Evolutionary conservation across 2,329 filamentous ascomycete species (phyloP), one percentile per base, ranked within the genome.

Genomic region (Parasarocladium wereldwijsianum): DNA sequence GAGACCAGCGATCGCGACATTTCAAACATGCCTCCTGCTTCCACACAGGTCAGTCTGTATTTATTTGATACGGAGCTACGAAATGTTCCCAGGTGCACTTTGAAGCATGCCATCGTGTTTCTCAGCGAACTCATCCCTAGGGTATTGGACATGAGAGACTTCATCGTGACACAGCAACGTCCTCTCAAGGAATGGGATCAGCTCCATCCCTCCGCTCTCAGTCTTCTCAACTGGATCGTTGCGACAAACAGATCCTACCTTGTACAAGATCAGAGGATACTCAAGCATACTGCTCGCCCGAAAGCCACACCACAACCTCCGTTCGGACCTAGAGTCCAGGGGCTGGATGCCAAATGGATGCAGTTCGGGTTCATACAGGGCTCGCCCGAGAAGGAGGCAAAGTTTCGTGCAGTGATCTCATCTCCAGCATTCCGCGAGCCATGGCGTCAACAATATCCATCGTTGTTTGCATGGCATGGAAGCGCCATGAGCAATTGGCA

Each of bases 281-380:
- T n/a, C 13, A 21, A 8, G 3, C 13, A 9, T 4, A 7, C n/a
- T n/a, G n/a, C n/a, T n/a, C n/a, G n/a, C n/a, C n/a, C 23, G 7
- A 13, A 7, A 7, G 12, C 23, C 7, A 24, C 23, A 24, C 6
- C 23, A 24, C 9, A 13, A 9, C 23, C 23, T 13, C 23, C 23
- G 8, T 8, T 24, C 36, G 10, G 30, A 36, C n/a, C 14, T 13
- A 62, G 60, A 8, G 64, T 90, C 3, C 57, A 56, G 15, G 76
- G 76, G 1, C 72, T 87, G 56, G 43, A 60, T 0, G 59, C 53
- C 4, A 31, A 27, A 3, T 87, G 75, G 64, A 60, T 82, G 33
- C 85, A 93, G 48, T 94, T 93, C 43, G 70, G 82, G 17, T 84
- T 94, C 41, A 76, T 79, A 0, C 87, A 93, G 58, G 86, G 85